phyloP scores from a whole-genome alignment of 169 alveolate genomes.

The Cryptosporidium parvum region DNA sequence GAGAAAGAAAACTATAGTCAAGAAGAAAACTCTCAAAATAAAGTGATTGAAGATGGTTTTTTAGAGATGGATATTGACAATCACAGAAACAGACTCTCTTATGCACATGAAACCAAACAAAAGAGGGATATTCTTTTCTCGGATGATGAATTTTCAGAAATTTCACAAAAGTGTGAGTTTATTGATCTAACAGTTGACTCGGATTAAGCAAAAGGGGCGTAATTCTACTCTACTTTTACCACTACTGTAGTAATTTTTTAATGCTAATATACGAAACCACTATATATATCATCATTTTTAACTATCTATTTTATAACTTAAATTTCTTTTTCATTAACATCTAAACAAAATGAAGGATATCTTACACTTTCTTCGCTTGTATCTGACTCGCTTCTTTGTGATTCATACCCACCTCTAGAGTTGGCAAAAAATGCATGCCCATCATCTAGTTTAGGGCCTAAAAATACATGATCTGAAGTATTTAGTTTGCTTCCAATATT shows the following conservation, averaged over 20 bases:
- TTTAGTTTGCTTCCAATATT: neutral
- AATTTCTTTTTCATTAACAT: neutral
- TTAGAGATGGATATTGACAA: neutral
- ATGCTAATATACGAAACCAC: neutral
- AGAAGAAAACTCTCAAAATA: neutral
- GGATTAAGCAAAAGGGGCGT: neutral
- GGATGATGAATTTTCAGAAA: constrained; percentile 38
- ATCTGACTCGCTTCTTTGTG: constrained; percentile 58
- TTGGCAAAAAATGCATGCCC: neutral
- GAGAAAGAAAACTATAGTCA: neutral
- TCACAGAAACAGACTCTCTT: neutral
- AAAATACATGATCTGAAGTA: neutral
- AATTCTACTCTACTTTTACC: neutral
- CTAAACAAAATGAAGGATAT: neutral
- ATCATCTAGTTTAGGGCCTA: neutral
- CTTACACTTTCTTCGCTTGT: constrained; percentile 60
- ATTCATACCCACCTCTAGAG: constrained; percentile 21
- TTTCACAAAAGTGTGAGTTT: constrained; percentile 60
- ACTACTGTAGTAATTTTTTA: neutral
- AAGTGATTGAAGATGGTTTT: neutral
- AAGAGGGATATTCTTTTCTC: neutral
- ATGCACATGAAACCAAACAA: neutral
- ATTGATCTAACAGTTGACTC: constrained; percentile 70
- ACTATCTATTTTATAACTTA: neutral
- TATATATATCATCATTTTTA: no score